Base-by-base conservation (phyloP, 2,329 filamentous ascomycete genomes). In the Escovopsis sp. region DNA sequence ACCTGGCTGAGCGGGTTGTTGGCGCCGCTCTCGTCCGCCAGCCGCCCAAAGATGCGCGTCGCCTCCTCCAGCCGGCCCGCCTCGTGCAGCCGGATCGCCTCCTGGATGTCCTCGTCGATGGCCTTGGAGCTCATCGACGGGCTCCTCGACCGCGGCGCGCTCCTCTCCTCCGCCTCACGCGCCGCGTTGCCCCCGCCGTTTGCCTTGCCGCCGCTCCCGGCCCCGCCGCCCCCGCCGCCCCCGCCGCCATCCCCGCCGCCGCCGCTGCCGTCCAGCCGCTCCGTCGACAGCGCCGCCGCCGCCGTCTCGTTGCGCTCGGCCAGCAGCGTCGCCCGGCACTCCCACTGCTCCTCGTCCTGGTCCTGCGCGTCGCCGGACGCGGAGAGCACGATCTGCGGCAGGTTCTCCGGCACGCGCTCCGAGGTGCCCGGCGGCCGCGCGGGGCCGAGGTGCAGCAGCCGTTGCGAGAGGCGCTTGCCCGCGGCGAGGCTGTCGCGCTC, bases 1-100 rank as follows among this genome's bases (percentile, higher is more conserved):
- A 98, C 91, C 65, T 98, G 89, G 55, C 86, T 91, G 49, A 98
- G 71, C 35, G 91, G 85, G 63, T 96, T 94, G 59, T 95, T 94
- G 40, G 81, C 77, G 23, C 85, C 87, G 42, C 78, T 70, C 0
- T 85, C 85, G 58, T 94, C 81, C 42, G 91, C 91, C 51, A 98
- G 69, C 46, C 72, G 69, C 26, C 78, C 83, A 64, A 98, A 98
- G 63, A 96, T 76, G 41, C 69, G 67, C n/a, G 91, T 95, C 42
- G 87, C 91, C 54, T 70, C 65, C 54, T 78, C 75, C 44, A 94
- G 71, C 47, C 91, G 73, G 44, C 89, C 89, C 38, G 69, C 72
- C 63, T 98, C 91, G 59, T 98, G 91, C 49, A 96, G 69, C 47
- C 82, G 75, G 58, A 98, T 98, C n/a, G 91, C 91, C 63, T 93